Evolutionary conservation across 2,329 filamentous ascomycete genomes (phyloP).

Genomic region (Botrytis hyacinthi): DNA sequence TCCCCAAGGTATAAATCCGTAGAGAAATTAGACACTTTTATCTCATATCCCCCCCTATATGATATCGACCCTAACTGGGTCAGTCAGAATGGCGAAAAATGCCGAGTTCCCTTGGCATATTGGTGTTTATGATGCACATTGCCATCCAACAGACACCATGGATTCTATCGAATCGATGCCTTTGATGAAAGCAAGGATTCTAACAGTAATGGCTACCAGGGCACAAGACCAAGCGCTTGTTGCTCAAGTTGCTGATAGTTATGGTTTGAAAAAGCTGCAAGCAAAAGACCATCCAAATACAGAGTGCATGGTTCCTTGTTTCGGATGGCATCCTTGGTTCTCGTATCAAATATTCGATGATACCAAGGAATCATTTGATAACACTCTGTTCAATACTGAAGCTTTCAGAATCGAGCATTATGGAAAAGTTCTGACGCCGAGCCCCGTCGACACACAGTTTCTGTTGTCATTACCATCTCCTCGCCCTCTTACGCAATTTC

Average conservation of each 20-base stretch:
- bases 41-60: neutral
- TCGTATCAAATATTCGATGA: constrained; percentile 73
- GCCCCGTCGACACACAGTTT: constrained; percentile 48
- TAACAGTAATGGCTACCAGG: constrained; percentile 77
- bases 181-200: constrained; percentile 60
- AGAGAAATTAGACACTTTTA: neutral
- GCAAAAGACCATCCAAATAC: constrained; percentile 31
- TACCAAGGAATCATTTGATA: constrained; percentile 32
- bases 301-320: constrained; percentile 63
- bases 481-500: constrained; percentile 55
- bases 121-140: constrained; percentile 75
- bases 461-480: constrained; percentile 57
- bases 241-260: constrained; percentile 54
- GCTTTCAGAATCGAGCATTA: constrained; percentile 59
- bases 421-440: constrained; percentile 58
- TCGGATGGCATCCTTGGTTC: constrained; percentile 89
- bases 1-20: neutral
- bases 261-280: constrained; percentile 46
- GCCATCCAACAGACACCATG: constrained; percentile 80
- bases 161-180: constrained; percentile 56
- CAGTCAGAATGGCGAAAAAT: constrained; percentile 10
- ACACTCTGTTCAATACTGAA: constrained; percentile 24
- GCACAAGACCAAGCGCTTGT: constrained; percentile 74
- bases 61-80: neutral
- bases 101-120: constrained; percentile 63